Percentiles rank a stretch among this genome's conserved stretches.
Evolutionary conservation across 2,329 filamentous ascomycete species (phyloP).

Genomic region (Dactylonectria macrodidyma): DNA sequence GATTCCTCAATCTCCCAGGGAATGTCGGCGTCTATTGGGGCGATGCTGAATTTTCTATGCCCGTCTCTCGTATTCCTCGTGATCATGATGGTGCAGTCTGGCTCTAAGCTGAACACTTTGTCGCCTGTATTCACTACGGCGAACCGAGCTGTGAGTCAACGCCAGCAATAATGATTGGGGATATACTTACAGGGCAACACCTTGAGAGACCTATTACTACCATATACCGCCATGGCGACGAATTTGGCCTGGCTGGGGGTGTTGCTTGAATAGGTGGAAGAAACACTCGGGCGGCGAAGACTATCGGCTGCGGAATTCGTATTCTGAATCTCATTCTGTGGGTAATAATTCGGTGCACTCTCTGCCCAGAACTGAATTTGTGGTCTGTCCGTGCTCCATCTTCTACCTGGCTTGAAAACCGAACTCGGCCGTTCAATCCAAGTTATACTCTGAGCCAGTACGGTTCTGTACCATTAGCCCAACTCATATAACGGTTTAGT

Average conservation of each 20-base stretch:
- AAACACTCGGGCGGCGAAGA: background rate
- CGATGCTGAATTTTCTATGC: background rate
- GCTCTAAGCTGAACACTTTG: background rate
- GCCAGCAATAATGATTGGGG: background rate
- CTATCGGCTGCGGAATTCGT: background rate
- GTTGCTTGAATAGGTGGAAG: background rate
- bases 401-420: background rate
- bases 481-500: background rate
- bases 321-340: background rate
- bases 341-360: background rate
- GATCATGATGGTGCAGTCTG: background rate
- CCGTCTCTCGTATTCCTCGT: background rate
- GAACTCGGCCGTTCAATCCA: background rate
- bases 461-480: background rate
- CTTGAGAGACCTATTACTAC: background rate
- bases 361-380: background rate
- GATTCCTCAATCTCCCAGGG: background rate
- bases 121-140: background rate
- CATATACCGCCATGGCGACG: background rate
- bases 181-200: background rate
- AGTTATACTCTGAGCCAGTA: background rate
- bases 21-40: background rate
- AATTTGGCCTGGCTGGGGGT: background rate
- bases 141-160: background rate
- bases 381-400: background rate